Evolutionary conservation across 805 yeast species (phyloP), one percentile per base, ranked within the genome.

Genomic region (Cyberlindnera euphorbiiphila): DNA sequence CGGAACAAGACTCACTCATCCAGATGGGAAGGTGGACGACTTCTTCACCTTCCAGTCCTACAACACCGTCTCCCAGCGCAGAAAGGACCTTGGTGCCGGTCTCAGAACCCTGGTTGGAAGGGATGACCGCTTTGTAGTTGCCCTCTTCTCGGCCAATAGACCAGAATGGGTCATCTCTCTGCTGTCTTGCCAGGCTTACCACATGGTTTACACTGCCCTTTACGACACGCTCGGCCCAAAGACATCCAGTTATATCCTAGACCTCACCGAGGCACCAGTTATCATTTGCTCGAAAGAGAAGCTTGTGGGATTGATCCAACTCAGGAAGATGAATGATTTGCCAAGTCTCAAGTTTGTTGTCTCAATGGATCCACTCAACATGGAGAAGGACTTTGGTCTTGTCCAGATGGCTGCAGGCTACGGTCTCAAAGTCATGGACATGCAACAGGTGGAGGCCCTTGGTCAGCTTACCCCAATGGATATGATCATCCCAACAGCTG

Each of bases 101-200:
- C 16, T 68, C 11, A 30, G 45, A 27, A 36, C 41, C 3, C 40
- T 41, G 9, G 39, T 41, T 4, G 43, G 43, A 3, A 33, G 51
- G 41, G 25, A 45, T 35, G 41, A 46, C 43, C 14, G 51, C 57
- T 36, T 72, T 70, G 54, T 71, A 22, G 66, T 74, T 24, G 59
- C 75, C 5, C 40, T 76, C 12, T 73, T 68, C 49, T 63, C 76
- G 26, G 55, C 61, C 17, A 76, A 76, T 51, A 59, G 78, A 36
- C 53, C 65, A 6, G 81, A 77, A 53, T 78, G 85, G 85, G 61
- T 65, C n/a, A 51, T 78, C 18, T 52, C 78, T 13, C 82, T 78
- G 54, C 51, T 76, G 48, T 81, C 84, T 0, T 69, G 77, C 45
- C 57, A 60, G 20, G 64, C 71, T n/a, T 74, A 69, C 61, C 66